Evolutionary conservation across 768 basidiomycete species (phyloP).

Genomic region (Dioszegia crocea): DNA sequence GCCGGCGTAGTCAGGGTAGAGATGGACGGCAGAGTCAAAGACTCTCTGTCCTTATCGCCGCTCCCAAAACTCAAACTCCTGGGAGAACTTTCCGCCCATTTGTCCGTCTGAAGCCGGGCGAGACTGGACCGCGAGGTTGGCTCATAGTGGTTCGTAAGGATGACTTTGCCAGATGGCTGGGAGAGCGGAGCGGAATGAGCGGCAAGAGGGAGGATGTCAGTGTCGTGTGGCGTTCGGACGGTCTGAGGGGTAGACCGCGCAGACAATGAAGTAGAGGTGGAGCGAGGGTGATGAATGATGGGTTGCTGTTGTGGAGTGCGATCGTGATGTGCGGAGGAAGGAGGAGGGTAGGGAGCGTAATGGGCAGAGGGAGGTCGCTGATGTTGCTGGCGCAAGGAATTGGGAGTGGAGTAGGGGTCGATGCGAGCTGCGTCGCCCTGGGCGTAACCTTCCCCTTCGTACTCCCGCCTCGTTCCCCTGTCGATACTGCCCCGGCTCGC

Average conservation of each 20-base stretch:
- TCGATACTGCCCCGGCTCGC: background rate
- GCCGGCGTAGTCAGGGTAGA: background rate
- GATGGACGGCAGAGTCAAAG: background rate
- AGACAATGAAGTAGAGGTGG: background rate
- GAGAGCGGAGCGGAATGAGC: background rate
- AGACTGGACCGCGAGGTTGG: background rate
- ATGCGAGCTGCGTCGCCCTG: background rate
- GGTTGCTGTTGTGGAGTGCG: background rate
- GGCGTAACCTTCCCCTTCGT: background rate
- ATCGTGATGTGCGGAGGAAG: background rate
- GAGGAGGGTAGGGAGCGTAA: background rate
- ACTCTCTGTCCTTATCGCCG: background rate
- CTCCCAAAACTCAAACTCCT: background rate
- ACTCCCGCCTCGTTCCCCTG: background rate
- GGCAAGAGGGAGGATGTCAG: background rate
- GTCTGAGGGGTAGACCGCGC: background rate
- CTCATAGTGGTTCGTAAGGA: background rate
- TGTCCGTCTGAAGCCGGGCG: background rate
- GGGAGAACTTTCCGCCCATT: background rate
- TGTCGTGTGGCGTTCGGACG: background rate
- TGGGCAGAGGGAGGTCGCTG: background rate
- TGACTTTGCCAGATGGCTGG: conserved; percentile 1
- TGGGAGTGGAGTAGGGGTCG: background rate
- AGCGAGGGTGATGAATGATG: background rate
- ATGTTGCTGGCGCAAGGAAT: background rate